Base-by-base conservation (phyloP, 257 asterid species). In the Solanum sejunctum region DNA sequence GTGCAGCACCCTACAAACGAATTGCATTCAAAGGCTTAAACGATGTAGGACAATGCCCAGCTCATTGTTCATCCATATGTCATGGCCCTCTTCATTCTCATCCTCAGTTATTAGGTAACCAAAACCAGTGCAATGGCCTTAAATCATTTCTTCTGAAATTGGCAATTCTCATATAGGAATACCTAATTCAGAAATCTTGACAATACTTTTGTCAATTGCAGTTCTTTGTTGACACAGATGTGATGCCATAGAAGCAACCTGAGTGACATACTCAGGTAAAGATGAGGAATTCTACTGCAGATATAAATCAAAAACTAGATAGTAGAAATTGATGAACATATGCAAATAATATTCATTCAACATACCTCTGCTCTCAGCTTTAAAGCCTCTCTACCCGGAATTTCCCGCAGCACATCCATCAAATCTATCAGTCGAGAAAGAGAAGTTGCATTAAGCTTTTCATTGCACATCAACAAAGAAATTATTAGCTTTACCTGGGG, bases 211-310 rank as follows among this genome's bases (percentile, higher is more conserved):
- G 83, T 91, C 93, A 90, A 93, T 72, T 55, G 91, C 89, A 60
- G 78, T 88, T 89, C 91, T 93, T 84, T 93, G 98, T 77, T 93
- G 97, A 86, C 89, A 92, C 64, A 96, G 91, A 84, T 91, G 90
- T 41, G 99, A 94, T 85, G 93, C 92, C 98, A 96, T 89, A 18
- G 98, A 93, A 88, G 99, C 98, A 87, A 95, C 98, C 99, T 96
- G 91, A 82, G 86, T 82, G 52, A 69, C 66, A 58, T 7, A 85
- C 55, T 28, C 70, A 71, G 79, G 61, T 80, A 32, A 57, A 64
- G 57, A 32, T 36, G 20, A 55, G 9, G n/a, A 41, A 20, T 69
- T 78, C 58, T 69, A 32, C 21, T 78, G 60, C 9, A 77, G 54
- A 51, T 39, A 43, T 2, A 47, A 43, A 81, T 15, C 61, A 57